phyloP scores from a whole-genome alignment of 148 eudicot species.

The Pouteria glomerata region DNA sequence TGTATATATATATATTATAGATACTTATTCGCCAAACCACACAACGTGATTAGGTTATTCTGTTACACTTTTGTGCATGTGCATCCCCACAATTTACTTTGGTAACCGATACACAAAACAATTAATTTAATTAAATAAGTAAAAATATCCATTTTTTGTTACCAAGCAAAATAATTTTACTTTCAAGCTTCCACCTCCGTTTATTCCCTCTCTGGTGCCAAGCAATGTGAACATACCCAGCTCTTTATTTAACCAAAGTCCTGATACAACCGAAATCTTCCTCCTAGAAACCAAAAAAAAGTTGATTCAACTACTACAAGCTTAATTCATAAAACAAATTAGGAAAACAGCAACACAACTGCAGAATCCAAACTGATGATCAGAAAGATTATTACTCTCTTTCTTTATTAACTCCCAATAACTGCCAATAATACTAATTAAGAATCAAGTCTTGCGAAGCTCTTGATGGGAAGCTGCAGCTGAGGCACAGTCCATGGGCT shows the following conservation, averaged over 20 bases:
- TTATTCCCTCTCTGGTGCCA: constrained; percentile 3
- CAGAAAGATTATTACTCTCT: no score
- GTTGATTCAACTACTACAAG: not conserved
- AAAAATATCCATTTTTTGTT: no score
- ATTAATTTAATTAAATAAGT: no score
- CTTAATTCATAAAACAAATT: not conserved
- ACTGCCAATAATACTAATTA: no score
- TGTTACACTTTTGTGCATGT: not conserved
- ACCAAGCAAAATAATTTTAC: not conserved
- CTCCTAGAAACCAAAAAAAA: not conserved
- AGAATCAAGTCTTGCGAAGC: constrained; percentile 16
- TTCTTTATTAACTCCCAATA: no score
- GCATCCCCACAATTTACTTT: not conserved
- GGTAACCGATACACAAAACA: not conserved
- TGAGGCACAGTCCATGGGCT: constrained; percentile 43
- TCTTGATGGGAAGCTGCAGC: constrained; percentile 35
- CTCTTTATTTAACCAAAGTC: not conserved
- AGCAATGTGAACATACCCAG: not conserved
- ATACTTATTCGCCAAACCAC: no score
- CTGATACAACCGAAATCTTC: not conserved
- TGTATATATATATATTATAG: no score
- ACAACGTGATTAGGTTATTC: no score
- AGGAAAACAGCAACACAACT: no score
- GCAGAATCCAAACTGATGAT: no score
- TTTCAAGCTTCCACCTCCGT: not conserved